A percentile compares a stretch with the other conserved stretches of the same genome.
These are phyloP conservation scores for Rasamsonia emersonii DNA, from an alignment of 2,329 filamentous ascomycete genomes.

Conservation along the genomic window DNA sequence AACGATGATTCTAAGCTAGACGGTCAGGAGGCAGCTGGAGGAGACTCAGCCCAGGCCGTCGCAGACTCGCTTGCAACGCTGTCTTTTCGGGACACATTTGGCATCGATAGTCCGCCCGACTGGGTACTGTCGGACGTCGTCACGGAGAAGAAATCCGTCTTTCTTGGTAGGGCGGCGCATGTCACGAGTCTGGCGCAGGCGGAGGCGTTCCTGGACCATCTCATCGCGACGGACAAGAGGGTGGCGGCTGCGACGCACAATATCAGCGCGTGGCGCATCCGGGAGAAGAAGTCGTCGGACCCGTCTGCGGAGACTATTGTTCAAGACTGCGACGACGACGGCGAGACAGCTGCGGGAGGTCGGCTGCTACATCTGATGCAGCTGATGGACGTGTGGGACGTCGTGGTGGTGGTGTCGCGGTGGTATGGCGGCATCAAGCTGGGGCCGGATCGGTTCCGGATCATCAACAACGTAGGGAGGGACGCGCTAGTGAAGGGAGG, in stretches of 20 bases:
- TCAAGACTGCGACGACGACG: conserved; percentile 94
- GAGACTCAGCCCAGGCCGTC: conserved; percentile 9
- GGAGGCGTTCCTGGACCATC: conserved; percentile 59
- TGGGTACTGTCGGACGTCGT: conserved; percentile 71
- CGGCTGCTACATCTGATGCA: conserved; percentile 85
- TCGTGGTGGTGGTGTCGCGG: conserved; percentile 82
- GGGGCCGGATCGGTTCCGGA: conserved; percentile 78
- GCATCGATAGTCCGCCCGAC: conserved; percentile 37
- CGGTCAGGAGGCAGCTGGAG: conserved; percentile 12
- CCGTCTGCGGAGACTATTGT: conserved; percentile 46
- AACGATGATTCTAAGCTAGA: conserved; percentile 20
- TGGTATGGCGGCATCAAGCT: conserved; percentile 93
- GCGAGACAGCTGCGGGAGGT: conserved; percentile 83
- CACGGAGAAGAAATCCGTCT: conserved; percentile 77
- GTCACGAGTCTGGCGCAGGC: conserved; percentile 66
- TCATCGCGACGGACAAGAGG: conserved; percentile 75
- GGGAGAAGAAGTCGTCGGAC: conserved; percentile 32
- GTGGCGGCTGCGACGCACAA: conserved; percentile 87
- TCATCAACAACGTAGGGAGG: conserved; percentile 80
- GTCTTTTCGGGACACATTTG: conserved; percentile 20
- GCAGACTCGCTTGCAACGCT: conserved; percentile 16
- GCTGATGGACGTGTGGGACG: conserved; percentile 87
- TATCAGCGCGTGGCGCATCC: conserved; percentile 88
- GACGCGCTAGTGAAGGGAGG: conserved; percentile 75
- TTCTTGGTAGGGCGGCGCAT: conserved; percentile 66